Evolutionary conservation across 2,329 filamentous ascomycete genomes (phyloP).

Genomic region (Cladorrhinum sp.): DNA sequence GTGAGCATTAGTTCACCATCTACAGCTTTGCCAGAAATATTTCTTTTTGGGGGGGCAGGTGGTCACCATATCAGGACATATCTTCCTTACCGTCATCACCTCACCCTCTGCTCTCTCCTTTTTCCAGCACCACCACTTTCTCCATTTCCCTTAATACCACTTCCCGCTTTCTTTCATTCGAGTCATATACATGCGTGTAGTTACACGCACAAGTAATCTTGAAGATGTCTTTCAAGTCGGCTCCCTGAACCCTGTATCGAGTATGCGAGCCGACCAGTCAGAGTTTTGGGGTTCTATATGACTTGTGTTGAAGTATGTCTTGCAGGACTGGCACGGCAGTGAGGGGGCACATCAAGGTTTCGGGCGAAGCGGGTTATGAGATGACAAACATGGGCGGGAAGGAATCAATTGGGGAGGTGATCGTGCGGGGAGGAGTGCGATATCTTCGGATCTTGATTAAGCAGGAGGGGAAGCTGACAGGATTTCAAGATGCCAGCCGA

Average conservation of each 20-base stretch:
- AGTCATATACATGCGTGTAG: neutral
- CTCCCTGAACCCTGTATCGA: too few relatives aligned
- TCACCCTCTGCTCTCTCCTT: neutral
- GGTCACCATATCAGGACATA: neutral
- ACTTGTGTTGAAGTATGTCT: neutral
- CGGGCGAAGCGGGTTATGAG: neutral
- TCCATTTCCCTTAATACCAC: neutral
- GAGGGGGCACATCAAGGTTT: neutral
- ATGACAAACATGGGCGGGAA: neutral
- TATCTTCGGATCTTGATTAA: neutral
- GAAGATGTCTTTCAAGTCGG: too few relatives aligned
- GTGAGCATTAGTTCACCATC: neutral
- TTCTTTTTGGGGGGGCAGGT: too few relatives aligned
- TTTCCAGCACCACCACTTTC: neutral
- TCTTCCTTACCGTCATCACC: neutral
- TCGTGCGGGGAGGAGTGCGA: neutral
- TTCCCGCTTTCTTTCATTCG: neutral
- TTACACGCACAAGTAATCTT: neutral
- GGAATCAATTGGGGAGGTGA: neutral
- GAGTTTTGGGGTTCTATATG: neutral
- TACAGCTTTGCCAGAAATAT: neutral
- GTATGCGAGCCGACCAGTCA: neutral
- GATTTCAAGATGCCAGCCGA: too few relatives aligned
- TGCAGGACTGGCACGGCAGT: neutral
- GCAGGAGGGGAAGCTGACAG: too few relatives aligned